These are phyloP conservation scores for Paspalum vaginatum DNA, from an alignment of 176 grass and related monocot species.

Conservation along the genomic window DNA sequence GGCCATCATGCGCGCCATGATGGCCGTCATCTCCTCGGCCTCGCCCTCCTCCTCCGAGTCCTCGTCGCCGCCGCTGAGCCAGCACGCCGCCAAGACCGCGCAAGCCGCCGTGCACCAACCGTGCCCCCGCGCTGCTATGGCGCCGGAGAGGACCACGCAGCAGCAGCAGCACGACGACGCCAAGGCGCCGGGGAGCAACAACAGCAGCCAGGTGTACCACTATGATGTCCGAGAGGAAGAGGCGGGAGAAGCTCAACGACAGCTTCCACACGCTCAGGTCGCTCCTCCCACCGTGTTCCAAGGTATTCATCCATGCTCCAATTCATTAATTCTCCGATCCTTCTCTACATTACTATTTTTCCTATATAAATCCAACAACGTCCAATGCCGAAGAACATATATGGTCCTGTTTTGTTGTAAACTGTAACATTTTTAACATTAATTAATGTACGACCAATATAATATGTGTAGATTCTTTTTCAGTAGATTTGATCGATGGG, in stretches of 20 bases:
- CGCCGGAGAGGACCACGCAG: slow-evolving; percentile 17
- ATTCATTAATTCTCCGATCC: not conserved
- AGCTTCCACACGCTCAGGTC: slow-evolving; percentile 71
- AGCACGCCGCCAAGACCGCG: not conserved
- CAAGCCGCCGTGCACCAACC: not conserved
- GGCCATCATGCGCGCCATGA: slow-evolving; percentile 76
- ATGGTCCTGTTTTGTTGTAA: not conserved
- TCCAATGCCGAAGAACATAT: not conserved
- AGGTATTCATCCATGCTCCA: slow-evolving; percentile 47
- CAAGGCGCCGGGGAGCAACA: not conserved
- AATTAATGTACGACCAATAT: too few relatives aligned
- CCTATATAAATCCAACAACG: not conserved
- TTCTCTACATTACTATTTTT: not conserved
- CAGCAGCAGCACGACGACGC: slow-evolving; percentile 22
- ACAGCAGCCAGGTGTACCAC: slow-evolving; percentile 67
- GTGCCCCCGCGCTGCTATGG: slow-evolving; percentile 39
- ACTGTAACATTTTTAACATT: not conserved
- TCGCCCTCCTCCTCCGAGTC: slow-evolving; percentile 65
- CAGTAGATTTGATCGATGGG: not conserved
- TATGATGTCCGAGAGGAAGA: slow-evolving; percentile 90
- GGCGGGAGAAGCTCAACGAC: slow-evolving; percentile 83
- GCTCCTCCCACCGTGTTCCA: slow-evolving; percentile 74
- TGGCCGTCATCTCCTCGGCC: slow-evolving; percentile 77
- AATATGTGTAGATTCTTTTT: not conserved
- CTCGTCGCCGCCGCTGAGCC: slow-evolving; percentile 18